Evolutionary conservation across 1,284 basidiomycete genomes (phyloP).

Genomic region (Exobasidium cylindrosporum): DNA sequence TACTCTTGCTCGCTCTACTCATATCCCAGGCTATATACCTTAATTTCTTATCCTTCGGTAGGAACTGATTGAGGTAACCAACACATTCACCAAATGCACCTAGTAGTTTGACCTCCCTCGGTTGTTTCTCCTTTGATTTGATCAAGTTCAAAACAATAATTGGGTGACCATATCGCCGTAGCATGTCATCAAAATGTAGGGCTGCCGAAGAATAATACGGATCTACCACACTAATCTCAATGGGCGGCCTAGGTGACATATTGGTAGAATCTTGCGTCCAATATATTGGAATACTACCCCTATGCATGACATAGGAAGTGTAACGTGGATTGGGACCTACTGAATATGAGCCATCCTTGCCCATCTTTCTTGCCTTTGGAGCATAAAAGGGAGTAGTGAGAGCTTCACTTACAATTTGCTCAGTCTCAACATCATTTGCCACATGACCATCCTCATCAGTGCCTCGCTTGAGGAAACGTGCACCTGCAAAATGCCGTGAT

Average conservation of each 20-base stretch:
- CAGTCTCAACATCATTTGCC: conserved; percentile 98
- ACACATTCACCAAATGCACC: conserved; percentile 91
- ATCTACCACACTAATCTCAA: conserved; percentile 84
- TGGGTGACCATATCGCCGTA: conserved; percentile 83
- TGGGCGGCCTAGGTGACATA: conserved; percentile 87
- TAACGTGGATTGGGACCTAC: conserved; percentile 65
- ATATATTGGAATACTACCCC: conserved; percentile 90
- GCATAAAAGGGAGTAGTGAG: conserved; percentile 64
- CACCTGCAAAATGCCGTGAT: conserved; percentile 92
- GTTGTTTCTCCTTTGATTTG: conserved; percentile 62
- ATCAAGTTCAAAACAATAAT: conserved; percentile 95
- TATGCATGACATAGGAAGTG: conserved; percentile 93
- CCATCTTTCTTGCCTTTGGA: conserved; percentile 16
- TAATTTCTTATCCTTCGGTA: conserved; percentile 82
- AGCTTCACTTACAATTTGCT: conserved; percentile 94
- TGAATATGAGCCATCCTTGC: neutral
- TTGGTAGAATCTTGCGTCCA: conserved; percentile 92
- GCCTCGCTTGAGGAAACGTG: conserved; percentile 89
- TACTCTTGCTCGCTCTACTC: conserved; percentile 62
- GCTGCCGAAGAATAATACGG: conserved; percentile 93
- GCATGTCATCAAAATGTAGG: conserved; percentile 87
- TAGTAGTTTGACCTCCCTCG: conserved; percentile 88
- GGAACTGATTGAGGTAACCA: conserved; percentile 88
- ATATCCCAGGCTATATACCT: conserved; percentile 95
- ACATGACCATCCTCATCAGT: conserved; percentile 89